These are phyloP conservation scores for Eucalyptus melliodora DNA, from an alignment of 345 rosid species.

Conservation along the genomic window DNA sequence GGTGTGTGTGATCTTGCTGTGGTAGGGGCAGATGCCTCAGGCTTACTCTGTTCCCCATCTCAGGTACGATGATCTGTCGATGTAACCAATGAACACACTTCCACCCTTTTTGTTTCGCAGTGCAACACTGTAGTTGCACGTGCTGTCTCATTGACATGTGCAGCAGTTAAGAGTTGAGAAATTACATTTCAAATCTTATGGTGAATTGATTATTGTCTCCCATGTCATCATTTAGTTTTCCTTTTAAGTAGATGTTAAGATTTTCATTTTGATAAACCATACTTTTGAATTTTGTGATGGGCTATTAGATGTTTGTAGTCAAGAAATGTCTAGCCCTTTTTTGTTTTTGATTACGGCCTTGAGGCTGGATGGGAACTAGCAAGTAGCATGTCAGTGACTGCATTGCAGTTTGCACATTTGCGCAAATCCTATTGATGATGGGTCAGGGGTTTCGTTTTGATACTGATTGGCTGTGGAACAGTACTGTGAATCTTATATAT, in stretches of 20 bases:
- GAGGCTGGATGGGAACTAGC: neutral
- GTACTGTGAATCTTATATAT: neutral
- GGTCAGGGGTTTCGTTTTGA: neutral
- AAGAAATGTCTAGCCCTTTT: neutral
- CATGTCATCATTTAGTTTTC: neutral
- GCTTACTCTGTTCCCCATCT: conserved; percentile 78
- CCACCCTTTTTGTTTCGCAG: neutral
- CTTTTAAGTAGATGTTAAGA: neutral
- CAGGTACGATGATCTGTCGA: conserved; percentile 38
- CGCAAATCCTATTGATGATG: neutral
- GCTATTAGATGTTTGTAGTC: neutral
- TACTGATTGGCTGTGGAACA: neutral
- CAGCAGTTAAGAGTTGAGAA: neutral
- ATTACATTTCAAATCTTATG: neutral
- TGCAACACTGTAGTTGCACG: neutral
- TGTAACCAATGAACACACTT: neutral
- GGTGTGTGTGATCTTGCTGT: conserved; percentile 70
- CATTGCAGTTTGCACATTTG: neutral
- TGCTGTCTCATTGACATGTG: neutral
- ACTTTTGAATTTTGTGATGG: neutral
- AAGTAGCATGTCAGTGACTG: neutral
- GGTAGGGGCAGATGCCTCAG: conserved; percentile 89
- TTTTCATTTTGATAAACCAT: neutral
- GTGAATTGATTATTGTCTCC: neutral
- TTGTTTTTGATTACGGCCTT: neutral